Percentiles rank a stretch among this genome's conserved stretches.
Evolutionary conservation across 768 basidiomycete species (phyloP).

Genomic region (Rhizopogon salebrosus): DNA sequence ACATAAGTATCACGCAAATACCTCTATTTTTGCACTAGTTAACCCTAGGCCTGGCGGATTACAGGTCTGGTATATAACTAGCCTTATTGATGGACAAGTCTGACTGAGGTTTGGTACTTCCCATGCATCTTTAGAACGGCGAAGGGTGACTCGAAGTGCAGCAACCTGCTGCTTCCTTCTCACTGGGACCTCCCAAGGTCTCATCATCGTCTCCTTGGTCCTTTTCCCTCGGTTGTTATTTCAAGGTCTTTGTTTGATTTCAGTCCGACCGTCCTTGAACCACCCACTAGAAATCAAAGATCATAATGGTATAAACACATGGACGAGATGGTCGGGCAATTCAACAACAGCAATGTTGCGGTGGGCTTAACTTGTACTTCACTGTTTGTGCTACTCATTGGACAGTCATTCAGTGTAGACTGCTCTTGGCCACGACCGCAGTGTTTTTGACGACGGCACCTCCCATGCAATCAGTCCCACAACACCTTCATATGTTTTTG

Average conservation of each 20-base stretch:
- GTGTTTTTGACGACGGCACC: background rate
- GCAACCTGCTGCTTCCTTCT: background rate
- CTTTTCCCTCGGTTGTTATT: background rate
- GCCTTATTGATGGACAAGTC: too few relatives aligned
- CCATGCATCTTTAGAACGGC: background rate
- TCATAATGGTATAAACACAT: background rate
- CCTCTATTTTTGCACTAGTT: too few relatives aligned
- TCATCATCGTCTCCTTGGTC: background rate
- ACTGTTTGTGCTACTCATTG: background rate
- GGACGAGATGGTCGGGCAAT: background rate
- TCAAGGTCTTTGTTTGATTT: background rate
- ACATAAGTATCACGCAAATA: too few relatives aligned
- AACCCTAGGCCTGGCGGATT: too few relatives aligned
- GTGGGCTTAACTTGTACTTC: background rate
- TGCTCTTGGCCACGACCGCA: background rate
- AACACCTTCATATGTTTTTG: background rate
- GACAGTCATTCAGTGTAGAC: background rate
- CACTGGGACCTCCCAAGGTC: background rate
- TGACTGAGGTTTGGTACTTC: too few relatives aligned
- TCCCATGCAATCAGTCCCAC: background rate
- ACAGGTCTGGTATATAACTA: too few relatives aligned
- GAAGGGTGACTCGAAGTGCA: too few relatives aligned
- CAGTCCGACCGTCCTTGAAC: background rate
- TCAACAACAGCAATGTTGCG: background rate
- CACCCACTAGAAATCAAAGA: background rate